These are phyloP conservation scores for Penicillium sp. DNA, from an alignment of 2,329 filamentous ascomycete species.

Conservation along the genomic window DNA sequence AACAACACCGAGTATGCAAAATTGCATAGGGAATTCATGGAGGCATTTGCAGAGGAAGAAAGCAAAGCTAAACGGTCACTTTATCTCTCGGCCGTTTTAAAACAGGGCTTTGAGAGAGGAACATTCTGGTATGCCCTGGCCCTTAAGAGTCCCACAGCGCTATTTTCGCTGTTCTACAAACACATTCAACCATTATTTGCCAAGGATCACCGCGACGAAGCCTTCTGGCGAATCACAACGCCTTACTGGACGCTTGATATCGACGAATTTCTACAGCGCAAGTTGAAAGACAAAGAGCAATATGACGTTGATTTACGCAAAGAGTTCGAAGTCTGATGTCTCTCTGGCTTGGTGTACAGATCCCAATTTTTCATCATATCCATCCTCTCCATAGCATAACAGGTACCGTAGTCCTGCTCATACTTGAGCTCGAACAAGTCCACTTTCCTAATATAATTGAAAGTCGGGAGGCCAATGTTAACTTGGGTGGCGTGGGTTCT, in stretches of 20 bases:
- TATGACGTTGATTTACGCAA: neutral
- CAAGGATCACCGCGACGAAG: constrained; percentile 2
- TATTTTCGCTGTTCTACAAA: constrained; percentile 17
- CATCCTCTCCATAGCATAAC: no score
- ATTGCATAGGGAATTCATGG: neutral
- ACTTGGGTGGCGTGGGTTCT: neutral
- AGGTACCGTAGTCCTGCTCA: no score
- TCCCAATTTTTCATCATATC: no score
- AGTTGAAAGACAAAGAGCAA: constrained; percentile 1
- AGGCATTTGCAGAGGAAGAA: neutral
- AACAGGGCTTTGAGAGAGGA: constrained; percentile 1
- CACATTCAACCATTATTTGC: constrained; percentile 16
- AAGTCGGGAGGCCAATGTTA: neutral
- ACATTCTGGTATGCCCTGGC: constrained; percentile 19
- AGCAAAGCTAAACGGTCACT: no score
- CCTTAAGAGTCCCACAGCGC: constrained; percentile 16
- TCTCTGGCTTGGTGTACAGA: no score
- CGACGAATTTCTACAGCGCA: neutral
- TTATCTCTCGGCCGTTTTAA: neutral
- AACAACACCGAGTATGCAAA: neutral
- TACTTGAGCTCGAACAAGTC: neutral
- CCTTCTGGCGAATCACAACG: constrained; percentile 1
- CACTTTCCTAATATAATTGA: neutral
- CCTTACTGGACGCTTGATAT: constrained; percentile 1
- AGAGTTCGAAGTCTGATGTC: neutral